Base-by-base conservation (phyloP, 2,329 filamentous ascomycete genomes). In the Diaporthe amygdali region DNA sequence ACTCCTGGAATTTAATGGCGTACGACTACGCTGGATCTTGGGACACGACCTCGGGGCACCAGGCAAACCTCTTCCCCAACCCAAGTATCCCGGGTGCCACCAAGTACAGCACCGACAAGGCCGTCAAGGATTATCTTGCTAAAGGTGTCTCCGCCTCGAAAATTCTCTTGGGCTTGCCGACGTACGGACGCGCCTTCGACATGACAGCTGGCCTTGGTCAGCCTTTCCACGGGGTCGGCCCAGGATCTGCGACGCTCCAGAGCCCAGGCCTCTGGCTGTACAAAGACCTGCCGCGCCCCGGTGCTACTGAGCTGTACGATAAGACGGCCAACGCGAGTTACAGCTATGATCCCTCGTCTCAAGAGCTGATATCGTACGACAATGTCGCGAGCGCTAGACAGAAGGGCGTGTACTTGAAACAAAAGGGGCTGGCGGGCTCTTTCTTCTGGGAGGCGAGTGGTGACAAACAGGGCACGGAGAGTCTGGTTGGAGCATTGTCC, bases 361-460 rank as follows among this genome's bases (percentile, higher is more conserved):
- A 85, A 63, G 89, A 90, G 76, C 89, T 96, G 82, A 84, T 97
- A 64, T 90, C 89, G 30, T 96, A 94, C 76, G 91, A 93, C 76
- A 92, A 87, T 5, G 84, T 89, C 0, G 79, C 82, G 39, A 89
- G 91, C 73, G 89, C 88, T 0, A 79, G 78, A 34, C 78, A 82
- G 74, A 97, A 96, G 83, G 88, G 88, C 0, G 78, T 83, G 10
- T 96, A 92, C 77, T 85, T 96, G 74, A 82, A 84, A 75, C 76
- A 82, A 27, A 84, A 85, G 67, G 84, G 87, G 0, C 86, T 97
- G 1, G 94, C 92, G 1, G 94, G 94, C 15, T 91, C 89, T 0
- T 93, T 96, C 85, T 97, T 93, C 88, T 97, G 94, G 94, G 94
- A 97, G 81, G 91, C 90, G 12, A 92, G 89, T 74, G 91, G 90